phyloP scores from a whole-genome alignment of 345 rosid genomes.

The Rubroshorea leprosula region DNA sequence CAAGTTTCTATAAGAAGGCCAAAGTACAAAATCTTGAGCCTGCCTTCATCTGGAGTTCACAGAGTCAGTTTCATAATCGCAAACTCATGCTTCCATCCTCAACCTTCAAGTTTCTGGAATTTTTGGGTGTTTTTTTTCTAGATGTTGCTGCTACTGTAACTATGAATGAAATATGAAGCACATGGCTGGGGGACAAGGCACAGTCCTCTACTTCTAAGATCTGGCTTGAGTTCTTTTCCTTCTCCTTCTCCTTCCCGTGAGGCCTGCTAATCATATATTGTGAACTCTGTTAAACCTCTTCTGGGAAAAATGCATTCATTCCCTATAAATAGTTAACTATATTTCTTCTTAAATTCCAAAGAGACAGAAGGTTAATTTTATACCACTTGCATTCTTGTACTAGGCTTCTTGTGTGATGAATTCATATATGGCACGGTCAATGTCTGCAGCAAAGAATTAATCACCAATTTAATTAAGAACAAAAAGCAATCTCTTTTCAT shows the following conservation, averaged over 20 bases:
- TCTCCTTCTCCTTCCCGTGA: constrained; percentile 14
- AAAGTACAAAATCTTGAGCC: too few species aligned
- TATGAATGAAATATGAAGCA: constrained; percentile 22
- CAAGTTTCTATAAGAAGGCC: too few species aligned
- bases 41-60: too few species aligned
- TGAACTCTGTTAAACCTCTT: too few species aligned
- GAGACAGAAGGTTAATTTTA: too few species aligned
- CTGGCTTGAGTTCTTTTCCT: constrained; percentile 16
- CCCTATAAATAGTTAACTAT: too few species aligned
- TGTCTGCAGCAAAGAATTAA: constrained; percentile 24
- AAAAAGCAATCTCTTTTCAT: not conserved
- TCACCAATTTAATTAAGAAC: not conserved
- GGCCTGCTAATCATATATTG: constrained; percentile 14
- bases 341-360: too few species aligned
- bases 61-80: too few species aligned
- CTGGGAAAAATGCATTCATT: too few species aligned
- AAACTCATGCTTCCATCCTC: too few species aligned
- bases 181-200: constrained; percentile 32
- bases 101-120: not conserved
- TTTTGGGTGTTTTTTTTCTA: not conserved
- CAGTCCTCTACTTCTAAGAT: constrained; percentile 31
- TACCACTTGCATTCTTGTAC: constrained; percentile 10
- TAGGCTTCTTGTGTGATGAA: constrained; percentile 15
- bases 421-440: constrained; percentile 34
- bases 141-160: not conserved